Conservation (phyloP, 257 asterid species). For the Petrea volubilis region DNA sequence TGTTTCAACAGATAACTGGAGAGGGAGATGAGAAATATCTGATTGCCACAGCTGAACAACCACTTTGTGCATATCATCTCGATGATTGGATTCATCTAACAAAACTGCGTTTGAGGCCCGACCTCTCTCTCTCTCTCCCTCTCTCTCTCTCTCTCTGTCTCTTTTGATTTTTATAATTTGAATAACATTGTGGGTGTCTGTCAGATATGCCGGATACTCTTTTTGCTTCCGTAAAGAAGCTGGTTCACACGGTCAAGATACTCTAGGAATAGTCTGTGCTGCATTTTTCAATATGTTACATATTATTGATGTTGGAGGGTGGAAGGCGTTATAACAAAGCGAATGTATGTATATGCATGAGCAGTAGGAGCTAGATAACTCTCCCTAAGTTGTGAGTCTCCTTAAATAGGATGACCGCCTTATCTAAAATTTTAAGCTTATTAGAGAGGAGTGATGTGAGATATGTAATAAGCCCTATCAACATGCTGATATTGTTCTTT, state of each 20-base stretch:
- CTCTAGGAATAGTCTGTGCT: slow-evolving; percentile 79
- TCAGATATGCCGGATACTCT: slow-evolving; percentile 91
- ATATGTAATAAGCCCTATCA: no score
- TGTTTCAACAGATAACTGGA: slow-evolving; percentile 70
- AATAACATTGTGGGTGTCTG: no score
- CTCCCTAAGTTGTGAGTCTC: no score
- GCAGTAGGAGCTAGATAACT: background rate
- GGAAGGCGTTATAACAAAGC: background rate
- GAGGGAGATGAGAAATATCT: slow-evolving; percentile 96
- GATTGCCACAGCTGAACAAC: slow-evolving; percentile 97
- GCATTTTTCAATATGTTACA: background rate
- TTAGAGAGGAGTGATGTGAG: no score
- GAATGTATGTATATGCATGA: background rate
- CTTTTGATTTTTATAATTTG: no score
- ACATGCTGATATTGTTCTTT: no score
- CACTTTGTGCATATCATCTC: slow-evolving; percentile 87
- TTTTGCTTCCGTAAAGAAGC: slow-evolving; percentile 96
- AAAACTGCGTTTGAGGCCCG: slow-evolving; percentile 77
- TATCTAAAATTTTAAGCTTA: no score
- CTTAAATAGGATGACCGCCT: no score
- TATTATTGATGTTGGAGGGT: background rate
- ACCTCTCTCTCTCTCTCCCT: no score
- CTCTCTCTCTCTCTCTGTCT: no score
- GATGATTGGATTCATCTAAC: slow-evolving; percentile 96
- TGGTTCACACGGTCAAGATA: slow-evolving; percentile 96